Conservation (phyloP, 2,329 filamentous ascomycete genomes). For the Fusarium protoensiforme region DNA sequence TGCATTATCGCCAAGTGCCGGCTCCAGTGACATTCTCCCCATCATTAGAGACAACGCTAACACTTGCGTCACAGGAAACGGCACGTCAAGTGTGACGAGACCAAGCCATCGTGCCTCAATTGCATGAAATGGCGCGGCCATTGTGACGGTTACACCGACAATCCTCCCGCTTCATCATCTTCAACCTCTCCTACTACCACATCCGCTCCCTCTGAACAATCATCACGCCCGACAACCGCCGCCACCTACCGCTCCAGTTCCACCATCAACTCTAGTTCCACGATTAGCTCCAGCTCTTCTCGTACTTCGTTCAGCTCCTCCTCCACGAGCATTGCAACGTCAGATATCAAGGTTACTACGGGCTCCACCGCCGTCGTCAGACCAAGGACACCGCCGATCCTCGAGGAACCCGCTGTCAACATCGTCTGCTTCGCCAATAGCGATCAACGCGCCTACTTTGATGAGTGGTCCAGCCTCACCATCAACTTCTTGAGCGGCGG, state of each 20-base stretch:
- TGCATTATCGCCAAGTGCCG: background rate
- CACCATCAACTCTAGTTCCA: background rate
- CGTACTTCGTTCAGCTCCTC: background rate
- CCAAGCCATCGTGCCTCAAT: constrained; percentile 53
- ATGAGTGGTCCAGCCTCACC: constrained; percentile 52
- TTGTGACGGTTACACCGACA: constrained; percentile 49
- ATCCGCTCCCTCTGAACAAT: constrained; percentile 9
- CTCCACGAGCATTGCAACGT: constrained; percentile 12
- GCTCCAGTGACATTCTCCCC: background rate
- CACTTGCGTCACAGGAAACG: constrained; percentile 46
- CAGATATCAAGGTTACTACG: constrained; percentile 29
- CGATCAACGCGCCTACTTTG: constrained; percentile 51
- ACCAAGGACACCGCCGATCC: constrained; percentile 44
- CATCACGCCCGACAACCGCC: constrained; percentile 7
- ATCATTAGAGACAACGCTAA: constrained; percentile 13
- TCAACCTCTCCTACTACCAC: background rate
- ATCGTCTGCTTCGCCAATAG: constrained; percentile 48
- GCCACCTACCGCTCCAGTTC: constrained; percentile 10
- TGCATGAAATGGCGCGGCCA: constrained; percentile 56
- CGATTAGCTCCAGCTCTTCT: background rate
- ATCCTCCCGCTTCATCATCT: constrained; percentile 11
- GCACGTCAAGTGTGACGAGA: constrained; percentile 57
- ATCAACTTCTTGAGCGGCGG: constrained; percentile 50
- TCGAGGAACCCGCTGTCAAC: constrained; percentile 49
- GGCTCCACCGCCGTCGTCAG: constrained; percentile 42